Evolutionary conservation across 176 grass and related monocot genomes (phyloP).

Genomic region (Musa schizocarpa): DNA sequence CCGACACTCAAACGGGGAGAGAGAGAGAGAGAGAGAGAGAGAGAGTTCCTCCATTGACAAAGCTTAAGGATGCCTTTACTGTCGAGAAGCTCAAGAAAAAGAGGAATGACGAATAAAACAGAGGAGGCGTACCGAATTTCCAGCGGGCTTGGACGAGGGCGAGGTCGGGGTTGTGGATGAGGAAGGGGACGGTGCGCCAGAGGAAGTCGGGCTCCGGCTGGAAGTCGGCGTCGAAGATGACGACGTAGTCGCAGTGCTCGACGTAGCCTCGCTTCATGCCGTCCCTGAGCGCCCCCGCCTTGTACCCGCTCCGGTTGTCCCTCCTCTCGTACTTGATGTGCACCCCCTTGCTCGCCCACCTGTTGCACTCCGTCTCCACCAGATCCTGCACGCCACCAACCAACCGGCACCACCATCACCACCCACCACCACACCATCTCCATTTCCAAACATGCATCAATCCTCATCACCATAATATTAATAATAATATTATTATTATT

Average conservation of each 20-base stretch:
- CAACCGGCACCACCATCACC: neutral
- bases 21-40: too few species aligned
- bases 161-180: conserved; percentile 59
- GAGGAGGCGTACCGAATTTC: conserved; percentile 42
- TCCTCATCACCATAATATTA: too few species aligned
- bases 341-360: conserved; percentile 75
- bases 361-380: conserved; percentile 75
- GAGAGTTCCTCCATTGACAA: too few species aligned
- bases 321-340: conserved; percentile 91
- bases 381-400: conserved; percentile 34
- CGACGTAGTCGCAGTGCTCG: conserved; percentile 60
- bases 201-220: conserved; percentile 77
- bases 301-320: conserved; percentile 68
- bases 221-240: conserved; percentile 90
- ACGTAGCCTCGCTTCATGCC: conserved; percentile 84
- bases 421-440: neutral
- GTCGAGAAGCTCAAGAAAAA: neutral
- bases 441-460: neutral
- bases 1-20: too few species aligned
- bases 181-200: conserved; percentile 64
- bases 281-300: conserved; percentile 65
- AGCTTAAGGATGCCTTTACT: too few species aligned
- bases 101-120: too few species aligned
- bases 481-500: too few species aligned
- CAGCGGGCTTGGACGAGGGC: conserved; percentile 69